Evolutionary conservation across 1,284 basidiomycete species (phyloP).

Genomic region (Naganishia liquefaciens): DNA sequence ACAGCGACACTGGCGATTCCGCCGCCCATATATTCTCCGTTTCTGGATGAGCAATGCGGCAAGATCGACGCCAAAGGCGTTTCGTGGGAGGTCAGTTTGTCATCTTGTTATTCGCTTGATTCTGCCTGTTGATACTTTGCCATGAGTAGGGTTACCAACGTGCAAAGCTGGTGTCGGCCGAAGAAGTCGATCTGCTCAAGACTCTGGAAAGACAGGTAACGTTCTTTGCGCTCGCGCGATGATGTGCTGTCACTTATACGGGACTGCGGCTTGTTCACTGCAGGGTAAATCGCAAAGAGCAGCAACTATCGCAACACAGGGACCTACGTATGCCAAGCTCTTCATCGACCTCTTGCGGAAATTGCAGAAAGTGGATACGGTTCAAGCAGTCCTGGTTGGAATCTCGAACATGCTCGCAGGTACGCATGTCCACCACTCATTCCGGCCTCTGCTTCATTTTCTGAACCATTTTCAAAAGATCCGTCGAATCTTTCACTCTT

Average conservation of each 20-base stretch:
- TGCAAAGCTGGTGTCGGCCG: conserved; percentile 81
- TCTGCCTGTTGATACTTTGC: conserved; percentile 9
- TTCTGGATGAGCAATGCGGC: conserved; percentile 80
- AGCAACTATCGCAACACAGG: conserved; percentile 73
- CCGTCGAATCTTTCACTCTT: conserved; percentile 64
- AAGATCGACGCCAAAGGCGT: conserved; percentile 89
- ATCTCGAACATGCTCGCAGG: conserved; percentile 86
- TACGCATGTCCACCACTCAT: conserved; percentile 57
- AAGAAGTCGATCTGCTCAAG: conserved; percentile 89
- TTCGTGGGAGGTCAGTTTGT: conserved; percentile 81
- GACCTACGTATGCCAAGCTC: conserved; percentile 77
- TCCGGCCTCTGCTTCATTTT: conserved; percentile 63
- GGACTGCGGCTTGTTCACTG: not conserved
- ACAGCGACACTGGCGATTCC: conserved; percentile 65
- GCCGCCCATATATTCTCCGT: conserved; percentile 75
- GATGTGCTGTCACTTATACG: not conserved
- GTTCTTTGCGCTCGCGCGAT: not conserved
- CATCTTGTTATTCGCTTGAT: too few species aligned
- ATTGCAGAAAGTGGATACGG: conserved; percentile 86
- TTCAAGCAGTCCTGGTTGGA: conserved; percentile 87
- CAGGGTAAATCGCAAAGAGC: conserved; percentile 71
- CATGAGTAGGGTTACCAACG: conserved; percentile 81
- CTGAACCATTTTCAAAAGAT: conserved; percentile 27
- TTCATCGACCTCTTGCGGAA: conserved; percentile 91
- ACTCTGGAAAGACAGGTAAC: conserved; percentile 70